Evolutionary conservation across 1,139 yeast genomes (phyloP).

Genomic region (Geotrichum reessii): DNA sequence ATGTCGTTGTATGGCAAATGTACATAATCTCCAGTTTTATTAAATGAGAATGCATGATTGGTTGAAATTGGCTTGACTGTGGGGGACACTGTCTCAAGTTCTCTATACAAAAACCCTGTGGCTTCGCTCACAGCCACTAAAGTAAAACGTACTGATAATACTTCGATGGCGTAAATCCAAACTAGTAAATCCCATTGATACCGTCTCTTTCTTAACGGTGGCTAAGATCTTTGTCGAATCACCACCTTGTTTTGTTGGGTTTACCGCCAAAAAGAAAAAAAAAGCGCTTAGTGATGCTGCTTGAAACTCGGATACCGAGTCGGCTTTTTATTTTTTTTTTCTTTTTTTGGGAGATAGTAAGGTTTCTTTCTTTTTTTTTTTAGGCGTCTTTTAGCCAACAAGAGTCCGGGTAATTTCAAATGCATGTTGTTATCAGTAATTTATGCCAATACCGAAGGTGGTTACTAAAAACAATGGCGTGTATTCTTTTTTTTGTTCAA

Average conservation of each 20-base stretch:
- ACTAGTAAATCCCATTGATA: not conserved
- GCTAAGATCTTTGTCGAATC: not conserved
- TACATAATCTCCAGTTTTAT: not conserved
- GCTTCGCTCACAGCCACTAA: not conserved
- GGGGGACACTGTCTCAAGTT: not conserved
- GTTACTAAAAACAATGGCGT: not conserved
- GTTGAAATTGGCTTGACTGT: not conserved
- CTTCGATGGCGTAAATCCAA: not conserved
- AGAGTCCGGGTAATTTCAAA: not conserved
- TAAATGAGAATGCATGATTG: not conserved
- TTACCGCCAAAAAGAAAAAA: not conserved
- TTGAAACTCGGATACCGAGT: not conserved
- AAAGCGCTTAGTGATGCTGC: not conserved
- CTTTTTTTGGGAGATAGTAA: not conserved
- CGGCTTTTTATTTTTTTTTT: not conserved
- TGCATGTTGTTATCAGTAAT: not conserved
- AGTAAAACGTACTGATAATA: not conserved
- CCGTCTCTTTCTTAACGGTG: not conserved
- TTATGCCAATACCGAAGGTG: not conserved
- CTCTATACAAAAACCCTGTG: not conserved
- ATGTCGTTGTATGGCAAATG: not conserved
- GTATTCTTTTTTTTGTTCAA: too few species aligned
- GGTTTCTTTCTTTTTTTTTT: too few species aligned
- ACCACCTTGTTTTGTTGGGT: not conserved
- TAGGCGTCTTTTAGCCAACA: not conserved